Base-by-base conservation (phyloP, 257 asterid species). In the Rehmannia glutinosa region DNA sequence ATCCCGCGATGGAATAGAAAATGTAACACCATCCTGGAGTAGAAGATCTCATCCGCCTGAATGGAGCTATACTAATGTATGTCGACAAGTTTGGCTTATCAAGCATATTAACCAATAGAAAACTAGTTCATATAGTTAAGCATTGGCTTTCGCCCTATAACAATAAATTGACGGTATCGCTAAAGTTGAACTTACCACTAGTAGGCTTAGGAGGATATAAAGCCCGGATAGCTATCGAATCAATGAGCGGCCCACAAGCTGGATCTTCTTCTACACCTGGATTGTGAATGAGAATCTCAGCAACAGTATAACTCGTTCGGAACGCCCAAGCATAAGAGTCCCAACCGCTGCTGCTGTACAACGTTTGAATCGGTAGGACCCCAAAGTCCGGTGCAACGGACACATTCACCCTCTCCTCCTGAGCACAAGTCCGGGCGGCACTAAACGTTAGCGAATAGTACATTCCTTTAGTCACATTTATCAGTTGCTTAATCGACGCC, bases 231-330 rank as follows among this genome's bases (percentile, higher is more conserved):
- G 96, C 97, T 8, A 93, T 59, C 0, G 97, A 79, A 62, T 90
- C 99, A n/a, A 90, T 76, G 54, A 93, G 88, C 13, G 97, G 97
- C 1, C 99, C 97, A 23, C 99, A 93, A 12, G 99, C 97, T 0
- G 97, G 99, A 74, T 93, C 99, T 35, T 93, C 99, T 62, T 85
- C 97, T 1, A 68, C 87, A 2, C 99, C 99, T 0, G 97, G 97
- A 49, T 93, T 93, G 52, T 90, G 99, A 42, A 93, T 77, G 10
- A 93, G 58, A 50, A 93, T 74, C 49, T 85, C 95, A 3, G 80
- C 84, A 30, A 53, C 73, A 3, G 15, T 21, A 47, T 19, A 66
- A 23, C 38, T 36, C 1, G 97, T 77, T 53, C 80, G 76, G 66
- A 88, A 93, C 1, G 96, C 99, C 97, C 96, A 93, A 0, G 97